Evolutionary conservation across 495 filamentous ascomycete species (phyloP).

Genomic region (Oleoguttula mirabilis): DNA sequence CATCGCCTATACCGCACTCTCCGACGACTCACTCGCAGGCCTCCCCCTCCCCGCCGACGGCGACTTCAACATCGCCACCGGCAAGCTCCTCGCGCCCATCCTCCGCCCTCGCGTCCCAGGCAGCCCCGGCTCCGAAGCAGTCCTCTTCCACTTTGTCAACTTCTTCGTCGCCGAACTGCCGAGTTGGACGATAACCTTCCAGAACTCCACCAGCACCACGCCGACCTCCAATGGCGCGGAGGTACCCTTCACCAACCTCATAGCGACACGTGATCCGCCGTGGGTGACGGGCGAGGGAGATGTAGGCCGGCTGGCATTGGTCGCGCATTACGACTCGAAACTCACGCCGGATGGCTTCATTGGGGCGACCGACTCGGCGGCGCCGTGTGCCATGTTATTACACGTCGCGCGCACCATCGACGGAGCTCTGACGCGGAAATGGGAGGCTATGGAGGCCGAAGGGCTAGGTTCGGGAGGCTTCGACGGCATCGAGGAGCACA

Average conservation of each 20-base stretch:
- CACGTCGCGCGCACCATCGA: conserved; percentile 74
- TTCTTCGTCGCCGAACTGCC: conserved; percentile 68
- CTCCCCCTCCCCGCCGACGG: conserved; percentile 51
- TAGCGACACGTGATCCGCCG: conserved; percentile 82
- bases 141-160: conserved; percentile 67
- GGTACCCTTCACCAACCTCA: conserved; percentile 76
- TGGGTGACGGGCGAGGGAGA: conserved; percentile 55
- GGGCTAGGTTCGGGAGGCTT: conserved; percentile 36
- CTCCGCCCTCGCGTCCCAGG: conserved; percentile 84
- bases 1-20: conserved; percentile 58
- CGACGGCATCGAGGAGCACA: conserved; percentile 49
- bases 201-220: conserved; percentile 75
- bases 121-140: conserved; percentile 59
- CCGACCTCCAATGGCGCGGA: conserved; percentile 55
- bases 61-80: conserved; percentile 71
- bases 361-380: conserved; percentile 86
- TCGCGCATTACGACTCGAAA: conserved; percentile 90
- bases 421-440: conserved; percentile 63
- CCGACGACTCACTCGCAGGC: conserved; percentile 53
- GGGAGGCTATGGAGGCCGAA: conserved; percentile 55
- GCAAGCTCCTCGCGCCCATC: conserved; percentile 73
- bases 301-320: conserved; percentile 67
- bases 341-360: conserved; percentile 76
- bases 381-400: conserved; percentile 84
- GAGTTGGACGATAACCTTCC: conserved; percentile 65